Evolutionary conservation across 2,329 filamentous ascomycete species (phyloP), one percentile per base, ranked within the genome.

Genomic region (Bimuria novae-zelandiae): DNA sequence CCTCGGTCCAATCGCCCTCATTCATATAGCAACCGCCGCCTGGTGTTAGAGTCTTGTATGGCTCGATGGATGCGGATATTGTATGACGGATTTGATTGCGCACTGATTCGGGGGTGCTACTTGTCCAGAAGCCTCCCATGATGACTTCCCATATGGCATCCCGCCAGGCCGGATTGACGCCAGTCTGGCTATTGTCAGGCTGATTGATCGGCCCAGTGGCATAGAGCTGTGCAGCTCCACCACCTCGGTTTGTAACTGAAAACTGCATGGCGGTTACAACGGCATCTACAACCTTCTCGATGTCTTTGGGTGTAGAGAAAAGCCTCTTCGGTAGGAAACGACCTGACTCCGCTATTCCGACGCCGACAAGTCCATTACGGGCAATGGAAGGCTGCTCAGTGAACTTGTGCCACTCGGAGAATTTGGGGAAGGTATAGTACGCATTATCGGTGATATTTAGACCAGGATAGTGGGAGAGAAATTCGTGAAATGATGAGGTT

Each of bases 1-100:
- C 62, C 51, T 73, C 68, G 11, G 57, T 65, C 67, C 68, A 72
- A 53, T 73, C 68, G 3, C 67, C 70, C 49, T 73, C 69, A 25
- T 72, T 73, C 53, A 69, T 59, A 51, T 73, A 73, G 37, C 68
- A 73, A 3, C 70, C 71, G n/a, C 70, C 69, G 8, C 62, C 65
- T 0, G 70, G 68, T 11, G 68, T 73, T 23, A 74, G 43, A 14
- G 62, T 59, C 44, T 74, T 73, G 51, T 71, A 60, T 7, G 66
- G 65, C 33, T 68, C 61, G 3, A 74, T 63, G 0, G 68, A 63
- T 4, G 62, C 60, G 1, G 64, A 67, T 30, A 69, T 65, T 3
- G 68, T 68, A 36, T 67, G 64, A 29, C 71, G 70, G 5, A 68
- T 64, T 22, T 62, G 64, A 8, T 51, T 62, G 6, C 67, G 60